These are phyloP conservation scores for Fusarium annulatum DNA, from an alignment of 2,329 filamentous ascomycete species.

Conservation along the genomic window DNA sequence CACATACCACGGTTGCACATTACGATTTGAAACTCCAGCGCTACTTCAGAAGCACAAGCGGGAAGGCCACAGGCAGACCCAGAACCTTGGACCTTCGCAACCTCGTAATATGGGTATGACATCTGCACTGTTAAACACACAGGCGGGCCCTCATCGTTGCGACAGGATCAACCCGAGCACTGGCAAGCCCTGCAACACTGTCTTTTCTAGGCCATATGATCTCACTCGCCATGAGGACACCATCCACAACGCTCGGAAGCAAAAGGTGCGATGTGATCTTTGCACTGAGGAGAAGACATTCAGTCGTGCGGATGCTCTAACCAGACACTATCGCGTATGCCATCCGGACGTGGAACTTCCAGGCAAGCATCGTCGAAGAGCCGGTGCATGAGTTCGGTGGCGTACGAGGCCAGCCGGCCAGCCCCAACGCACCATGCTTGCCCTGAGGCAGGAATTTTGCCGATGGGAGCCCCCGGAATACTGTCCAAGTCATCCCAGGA, in stretches of 20 bases:
- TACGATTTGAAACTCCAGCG: slow-evolving; percentile 87
- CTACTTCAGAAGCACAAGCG: slow-evolving; percentile 95
- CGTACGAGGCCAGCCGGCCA: background rate
- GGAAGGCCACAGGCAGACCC: slow-evolving; percentile 87
- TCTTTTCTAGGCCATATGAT: slow-evolving; percentile 96
- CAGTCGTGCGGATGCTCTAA: slow-evolving; percentile 92
- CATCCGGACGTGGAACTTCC: slow-evolving; percentile 67
- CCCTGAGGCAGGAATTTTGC: background rate
- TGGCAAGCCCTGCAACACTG: slow-evolving; percentile 91
- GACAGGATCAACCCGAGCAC: slow-evolving; percentile 94
- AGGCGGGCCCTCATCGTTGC: slow-evolving; percentile 93
- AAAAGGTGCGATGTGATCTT: slow-evolving; percentile 91
- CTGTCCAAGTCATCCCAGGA: background rate
- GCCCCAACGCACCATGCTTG: background rate
- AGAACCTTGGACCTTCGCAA: slow-evolving; percentile 50
- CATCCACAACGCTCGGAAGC: slow-evolving; percentile 93
- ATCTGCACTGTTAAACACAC: slow-evolving; percentile 77
- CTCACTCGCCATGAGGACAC: slow-evolving; percentile 96
- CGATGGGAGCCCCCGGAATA: background rate
- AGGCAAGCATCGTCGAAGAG: slow-evolving; percentile 34
- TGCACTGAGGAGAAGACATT: slow-evolving; percentile 98
- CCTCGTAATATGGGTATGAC: slow-evolving; percentile 55
- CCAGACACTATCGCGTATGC: slow-evolving; percentile 92
- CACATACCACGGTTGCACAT: slow-evolving; percentile 90
- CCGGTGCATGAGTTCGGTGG: slow-evolving; percentile 19